Evolutionary conservation across 371 early-diverging fungal genomes (phyloP).

Genomic region (Cokeromyces recurvatus): DNA sequence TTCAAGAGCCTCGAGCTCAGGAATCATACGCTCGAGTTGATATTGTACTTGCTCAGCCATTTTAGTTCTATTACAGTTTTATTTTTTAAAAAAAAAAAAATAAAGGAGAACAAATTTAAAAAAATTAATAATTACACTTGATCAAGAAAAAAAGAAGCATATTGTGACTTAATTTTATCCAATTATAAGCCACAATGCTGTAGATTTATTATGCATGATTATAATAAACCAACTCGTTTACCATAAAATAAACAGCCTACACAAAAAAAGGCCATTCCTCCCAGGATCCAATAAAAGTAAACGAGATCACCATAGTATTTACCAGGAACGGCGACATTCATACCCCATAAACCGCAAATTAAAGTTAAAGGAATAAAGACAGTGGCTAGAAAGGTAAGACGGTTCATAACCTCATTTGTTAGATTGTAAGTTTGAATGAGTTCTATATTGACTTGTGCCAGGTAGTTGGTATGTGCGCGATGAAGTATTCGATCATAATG

Average conservation of each 20-base stretch:
- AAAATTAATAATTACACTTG: no score
- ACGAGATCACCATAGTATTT: conserved; percentile 47
- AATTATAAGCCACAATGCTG: no score
- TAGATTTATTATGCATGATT: no score
- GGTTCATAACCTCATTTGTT: conserved; percentile 78
- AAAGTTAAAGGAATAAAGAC: conserved; percentile 88
- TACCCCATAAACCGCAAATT: conserved; percentile 70
- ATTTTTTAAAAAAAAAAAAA: not conserved
- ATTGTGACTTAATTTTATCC: no score
- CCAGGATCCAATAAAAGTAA: conserved; percentile 76
- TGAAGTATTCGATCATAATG: conserved; percentile 77
- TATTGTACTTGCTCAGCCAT: conserved; percentile 91
- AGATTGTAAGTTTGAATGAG: conserved; percentile 71
- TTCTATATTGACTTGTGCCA: conserved; percentile 80
- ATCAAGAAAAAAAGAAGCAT: no score
- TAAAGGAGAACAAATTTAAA: not conserved
- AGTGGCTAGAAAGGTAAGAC: conserved; percentile 76
- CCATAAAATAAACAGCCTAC: conserved; percentile 22
- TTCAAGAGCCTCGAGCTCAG: conserved; percentile 88
- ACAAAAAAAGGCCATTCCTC: conserved; percentile 41
- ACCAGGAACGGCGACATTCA: conserved; percentile 64
- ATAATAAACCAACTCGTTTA: conserved; percentile 17
- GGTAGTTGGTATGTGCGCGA: conserved; percentile 78
- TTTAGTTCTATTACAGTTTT: conserved; percentile 6
- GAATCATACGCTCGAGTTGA: conserved; percentile 90